Evolutionary conservation across 192 early-diverging fungal genomes (phyloP).

Genomic region (Coemansia sp.): DNA sequence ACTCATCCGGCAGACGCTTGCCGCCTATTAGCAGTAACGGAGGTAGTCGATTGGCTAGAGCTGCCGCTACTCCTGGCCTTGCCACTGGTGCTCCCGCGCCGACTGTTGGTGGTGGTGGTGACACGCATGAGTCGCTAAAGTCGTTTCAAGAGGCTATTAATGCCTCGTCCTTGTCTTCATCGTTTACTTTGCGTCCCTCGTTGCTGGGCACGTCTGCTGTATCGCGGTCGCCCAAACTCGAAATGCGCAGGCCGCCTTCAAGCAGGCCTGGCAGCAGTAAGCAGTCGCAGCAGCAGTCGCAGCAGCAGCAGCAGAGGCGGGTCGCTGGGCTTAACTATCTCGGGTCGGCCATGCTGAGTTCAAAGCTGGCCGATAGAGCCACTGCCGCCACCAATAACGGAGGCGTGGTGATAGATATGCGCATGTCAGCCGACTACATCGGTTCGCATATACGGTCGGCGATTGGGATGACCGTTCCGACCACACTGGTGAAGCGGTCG

Average conservation of each 20-base stretch:
- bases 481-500: slow-evolving; percentile 69
- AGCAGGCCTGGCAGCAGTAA: neutral
- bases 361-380: slow-evolving; percentile 8
- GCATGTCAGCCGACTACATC: slow-evolving; percentile 62
- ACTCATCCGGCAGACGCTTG: neutral
- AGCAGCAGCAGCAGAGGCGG: neutral
- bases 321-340: slow-evolving; percentile 17
- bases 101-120: neutral
- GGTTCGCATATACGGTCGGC: slow-evolving; percentile 58
- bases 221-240: neutral
- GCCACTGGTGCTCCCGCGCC: neutral
- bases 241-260: neutral
- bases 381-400: slow-evolving; percentile 10
- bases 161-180: neutral
- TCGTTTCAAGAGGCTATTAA: slow-evolving; percentile 5
- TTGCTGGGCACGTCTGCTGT: neutral
- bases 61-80: neutral
- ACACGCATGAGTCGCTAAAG: neutral
- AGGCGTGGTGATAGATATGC: slow-evolving; percentile 71
- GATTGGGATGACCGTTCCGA: slow-evolving; percentile 71
- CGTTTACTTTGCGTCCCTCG: neutral
- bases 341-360: slow-evolving; percentile 6
- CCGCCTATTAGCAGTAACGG: neutral
- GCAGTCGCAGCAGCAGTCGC: neutral
- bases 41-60: neutral